Evolutionary conservation across 73 alveolate genomes (phyloP), one percentile per base, ranked within the genome.

Genomic region (Uronychia binucleata): DNA sequence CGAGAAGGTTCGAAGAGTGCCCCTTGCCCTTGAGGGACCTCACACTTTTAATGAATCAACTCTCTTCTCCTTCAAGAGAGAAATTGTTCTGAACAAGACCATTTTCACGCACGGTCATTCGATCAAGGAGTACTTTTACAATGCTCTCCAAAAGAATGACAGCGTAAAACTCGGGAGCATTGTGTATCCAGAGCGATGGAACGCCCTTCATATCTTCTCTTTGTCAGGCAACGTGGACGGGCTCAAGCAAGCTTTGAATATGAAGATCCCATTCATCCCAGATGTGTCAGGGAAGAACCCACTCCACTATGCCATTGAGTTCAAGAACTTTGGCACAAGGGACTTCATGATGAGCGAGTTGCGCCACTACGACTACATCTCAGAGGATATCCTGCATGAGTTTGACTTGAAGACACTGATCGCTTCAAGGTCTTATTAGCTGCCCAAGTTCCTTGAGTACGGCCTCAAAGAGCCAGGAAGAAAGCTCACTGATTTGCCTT

Each of bases 191-290:
- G 33, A 31, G 28, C 74, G 79, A 34, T 32, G 74, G 57, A 83
- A 83, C 46, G 90, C 90, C 13, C 59, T 83, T 8, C 90, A 83
- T 35, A 34, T 75, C 79, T 83, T 83, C 79, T 83, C 90, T 26
- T 30, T 83, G 1, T 33, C 74, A 1, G 90, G 83, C 35, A 83
- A 83, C 46, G 77, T 58, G 30, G 82, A 28, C 0, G 90, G 83
- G n/a, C 34, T 83, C 8, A 82, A 83, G 33, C 74, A 75, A 26
- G 74, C 84, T 34, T 83, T 83, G 77, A 25, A 13, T 27, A 74
- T 33, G 31, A 76, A 79, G 28, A 82, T 83, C 19, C 32, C 78
- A 26, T 83, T 74, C 32, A 26, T 19, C 25, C 30, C 33, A 25
- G 90, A 83, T 75, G 34, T 83, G 30, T 83, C 34, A 32, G 84